Evolutionary conservation across 805 yeast species (phyloP), one percentile per base, ranked within the genome.

Genomic region (Saturnispora silvae): DNA sequence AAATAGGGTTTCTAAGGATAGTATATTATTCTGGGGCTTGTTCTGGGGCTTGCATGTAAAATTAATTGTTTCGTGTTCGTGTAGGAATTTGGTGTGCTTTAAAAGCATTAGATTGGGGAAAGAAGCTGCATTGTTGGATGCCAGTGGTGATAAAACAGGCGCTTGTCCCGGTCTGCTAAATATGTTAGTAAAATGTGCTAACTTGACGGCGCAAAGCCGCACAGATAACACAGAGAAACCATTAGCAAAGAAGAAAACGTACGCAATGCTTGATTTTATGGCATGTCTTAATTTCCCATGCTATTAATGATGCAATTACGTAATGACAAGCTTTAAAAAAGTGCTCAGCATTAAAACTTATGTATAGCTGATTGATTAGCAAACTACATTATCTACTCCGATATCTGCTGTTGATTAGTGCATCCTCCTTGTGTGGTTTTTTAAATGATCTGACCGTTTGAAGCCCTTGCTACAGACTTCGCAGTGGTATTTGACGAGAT

Each of bases 381-480:
- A n/a, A n/a, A n/a, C n/a, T n/a, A n/a, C n/a, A n/a, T n/a, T n/a
- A n/a, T n/a, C n/a, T n/a, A n/a, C n/a, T n/a, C n/a, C n/a, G n/a
- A n/a, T n/a, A n/a, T n/a, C n/a, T n/a, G n/a, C n/a, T n/a, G n/a
- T n/a, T n/a, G n/a, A n/a, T n/a, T n/a, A n/a, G 37, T 55, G 60
- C 46, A 53, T 47, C 43, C 59, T 70, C 48, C 70, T 70, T 44
- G 74, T 59, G 52, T 79, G 85, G 51, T 76, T 82, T 33, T 72
- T 69, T 48, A 77, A 62, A 47, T 78, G 80, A 50, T 79, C 86
- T 11, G 77, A 68, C 39, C 86, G 57, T 42, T 81, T 72, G 47
- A 78, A 78, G 46, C 69, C 71, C 52, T 76, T 77, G 30, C 62
- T 63, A 49, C 86, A 79, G 33, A 61, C 56, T 14, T 60, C 49